Evolutionary conservation across 108 stramenopile genomes (phyloP), one percentile per base, ranked within the genome.

Genomic region (Phaeodactylum tricornutum): DNA sequence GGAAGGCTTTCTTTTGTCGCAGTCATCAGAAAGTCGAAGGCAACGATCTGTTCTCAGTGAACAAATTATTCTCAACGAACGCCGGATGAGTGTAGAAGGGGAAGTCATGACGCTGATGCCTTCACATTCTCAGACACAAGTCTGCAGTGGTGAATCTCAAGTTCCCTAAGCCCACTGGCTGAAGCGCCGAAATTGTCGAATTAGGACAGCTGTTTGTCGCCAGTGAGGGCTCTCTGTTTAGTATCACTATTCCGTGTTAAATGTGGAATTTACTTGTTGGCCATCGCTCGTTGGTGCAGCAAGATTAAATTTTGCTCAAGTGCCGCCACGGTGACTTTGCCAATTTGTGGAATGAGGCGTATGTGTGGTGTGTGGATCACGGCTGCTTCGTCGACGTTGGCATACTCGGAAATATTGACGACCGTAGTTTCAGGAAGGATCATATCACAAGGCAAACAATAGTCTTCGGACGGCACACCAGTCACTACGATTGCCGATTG

Each of bases 271-370:
- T 6, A 6, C n/a, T 20, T 45, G 4, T 26, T 26, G 2, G n/a
- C 34, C 50, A 12, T 52, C 22, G 31, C 17, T 27, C 59, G 63
- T 26, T 58, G 39, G 61, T 92, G 84, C 8, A 97, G 63, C 16
- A 73, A 62, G 6, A 93, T 67, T 52, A 97, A 51, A 69, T 94
- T 94, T 14, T 86, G 59, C 62, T 95, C 91, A 36, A 97, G 59
- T 45, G 85, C 74, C 5, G 93, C 91, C 21, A 95, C 91, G 0
- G 96, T 97, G 14, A 95, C 93, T 52, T 92, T 84, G 20, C 96
- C 96, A 20, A 97, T 94, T 50, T 87, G 75, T 1, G 94, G 83
- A 20, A 97, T 72, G 62, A 86, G 91, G 21, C 52, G 72, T 20
- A 91, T 71, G 6, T 76, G 76, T 11, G 63, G 57, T 29, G 55